Base-by-base conservation (phyloP, 805 yeast genomes). In the Wilhelminamyces savonicus region DNA sequence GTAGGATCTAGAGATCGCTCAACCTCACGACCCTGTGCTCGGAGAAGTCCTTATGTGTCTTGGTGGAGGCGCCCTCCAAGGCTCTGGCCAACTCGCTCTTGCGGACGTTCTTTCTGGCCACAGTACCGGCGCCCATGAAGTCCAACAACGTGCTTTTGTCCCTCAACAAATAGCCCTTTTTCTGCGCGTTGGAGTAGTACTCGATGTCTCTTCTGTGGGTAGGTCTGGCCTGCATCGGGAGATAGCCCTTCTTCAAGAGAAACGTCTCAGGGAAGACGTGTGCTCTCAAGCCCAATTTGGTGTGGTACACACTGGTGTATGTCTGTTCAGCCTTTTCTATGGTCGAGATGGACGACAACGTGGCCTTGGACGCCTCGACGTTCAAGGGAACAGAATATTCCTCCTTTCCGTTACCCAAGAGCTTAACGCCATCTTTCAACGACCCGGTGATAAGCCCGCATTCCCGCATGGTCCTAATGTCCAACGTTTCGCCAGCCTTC, bases 191-290 rank as follows among this genome's bases (percentile, higher is more conserved):
- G 28, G 86, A 74, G 61, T 92, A 90, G 56, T 69, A 85, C 34
- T 75, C 76, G 33, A 90, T 78, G 48, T 82, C 86, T 57, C 84
- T 81, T 59, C 83, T 76, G 44, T 74, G 77, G 7, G 80, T 81
- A 10, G 98, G 98, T 56, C 87, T 76, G 2, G 97, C 87, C 30
- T 74, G 78, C 41, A 85, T 54, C 26, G 97, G 97, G 11, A 88
- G 54, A 40, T 86, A 76, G 12, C 94, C 95, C 49, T 76, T 78
- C 46, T 71, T 81, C 40, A 66, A 56, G 27, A 82, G 53, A 44
- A 78, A 82, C 55, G 78, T 67, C 27, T 75, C 71, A 8, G 97
- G 97, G 26, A 78, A 58, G 23, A 85, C 64, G 47, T 86, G 92
- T 4, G 86, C 90, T 46, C 75, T 66, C 46, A 82, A 71, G 3